Evolutionary conservation across 225 moss, liverwort and hornwort species (phyloP).

Genomic region (Pseudisothecium myosuroides): DNA sequence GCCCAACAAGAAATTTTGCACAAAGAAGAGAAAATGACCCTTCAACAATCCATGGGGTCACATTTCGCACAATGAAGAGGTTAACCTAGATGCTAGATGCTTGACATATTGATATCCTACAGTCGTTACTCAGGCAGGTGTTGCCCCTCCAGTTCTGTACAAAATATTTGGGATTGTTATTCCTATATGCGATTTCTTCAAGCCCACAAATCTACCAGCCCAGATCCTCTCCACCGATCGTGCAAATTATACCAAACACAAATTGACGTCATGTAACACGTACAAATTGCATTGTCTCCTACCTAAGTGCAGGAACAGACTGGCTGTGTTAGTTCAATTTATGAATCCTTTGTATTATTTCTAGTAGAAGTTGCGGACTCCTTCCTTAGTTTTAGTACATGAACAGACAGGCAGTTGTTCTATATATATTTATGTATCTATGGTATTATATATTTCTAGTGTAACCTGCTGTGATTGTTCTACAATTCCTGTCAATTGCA

Average conservation of each 20-base stretch:
- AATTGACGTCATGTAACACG: no score
- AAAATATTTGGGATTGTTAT: not conserved
- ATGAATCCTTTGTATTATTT: not conserved
- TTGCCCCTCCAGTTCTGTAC: not conserved
- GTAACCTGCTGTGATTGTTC: not conserved
- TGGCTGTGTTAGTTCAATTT: not conserved
- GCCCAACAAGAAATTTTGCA: not conserved
- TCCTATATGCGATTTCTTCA: not conserved
- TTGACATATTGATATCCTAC: not conserved
- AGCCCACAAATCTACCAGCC: not conserved
- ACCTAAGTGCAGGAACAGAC: not conserved
- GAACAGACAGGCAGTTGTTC: no score
- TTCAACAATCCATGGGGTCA: not conserved
- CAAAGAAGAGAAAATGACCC: not conserved
- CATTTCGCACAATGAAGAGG: not conserved
- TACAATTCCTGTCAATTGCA: not conserved
- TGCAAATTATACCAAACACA: not conserved
- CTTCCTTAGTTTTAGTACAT: not conserved
- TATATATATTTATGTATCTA: not conserved
- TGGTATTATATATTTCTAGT: no score
- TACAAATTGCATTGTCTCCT: not conserved
- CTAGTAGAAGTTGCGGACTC: not conserved
- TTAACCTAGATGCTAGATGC: not conserved
- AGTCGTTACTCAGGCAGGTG: not conserved
- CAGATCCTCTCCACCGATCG: not conserved